These are phyloP conservation scores for Sugiyamaella novakii DNA, from an alignment of 1,139 yeast species.

Conservation along the genomic window DNA sequence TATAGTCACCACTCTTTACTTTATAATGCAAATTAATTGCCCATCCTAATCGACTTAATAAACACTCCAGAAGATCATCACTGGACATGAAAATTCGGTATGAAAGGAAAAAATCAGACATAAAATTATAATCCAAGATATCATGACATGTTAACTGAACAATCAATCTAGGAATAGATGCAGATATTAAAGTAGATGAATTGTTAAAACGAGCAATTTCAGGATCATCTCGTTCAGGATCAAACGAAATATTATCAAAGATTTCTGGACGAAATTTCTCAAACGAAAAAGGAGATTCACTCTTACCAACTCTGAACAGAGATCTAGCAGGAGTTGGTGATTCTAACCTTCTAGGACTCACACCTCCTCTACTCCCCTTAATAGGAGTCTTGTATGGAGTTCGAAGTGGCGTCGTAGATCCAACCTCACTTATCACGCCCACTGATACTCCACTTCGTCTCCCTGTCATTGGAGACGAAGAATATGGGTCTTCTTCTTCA, in stretches of 20 bases:
- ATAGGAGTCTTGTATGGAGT: conserved; percentile 10
- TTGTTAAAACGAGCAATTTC: conserved; percentile 17
- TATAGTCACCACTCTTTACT: neutral
- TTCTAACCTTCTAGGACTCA: too few relatives aligned
- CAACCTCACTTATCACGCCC: neutral
- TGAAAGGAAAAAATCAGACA: conserved; percentile 84
- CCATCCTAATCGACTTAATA: conserved; percentile 74
- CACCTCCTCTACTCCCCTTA: neutral
- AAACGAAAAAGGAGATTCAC: conserved; percentile 13
- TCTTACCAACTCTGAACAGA: too few relatives aligned
- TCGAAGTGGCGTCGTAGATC: conserved; percentile 6
- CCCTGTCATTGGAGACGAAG: conserved; percentile 11
- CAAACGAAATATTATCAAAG: conserved; percentile 26
- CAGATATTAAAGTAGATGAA: conserved; percentile 19
- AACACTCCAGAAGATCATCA: conserved; percentile 57
- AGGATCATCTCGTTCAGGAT: conserved; percentile 23
- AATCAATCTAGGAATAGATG: conserved; percentile 45
- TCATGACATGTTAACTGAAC: conserved; percentile 79
- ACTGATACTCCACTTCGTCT: neutral
- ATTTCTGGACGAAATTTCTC: conserved; percentile 21
- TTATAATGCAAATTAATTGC: conserved; percentile 47
- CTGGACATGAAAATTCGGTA: conserved; percentile 70
- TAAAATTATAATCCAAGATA: conserved; percentile 71
- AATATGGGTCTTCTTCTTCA: conserved; percentile 10
- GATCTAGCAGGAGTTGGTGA: too few relatives aligned